phyloP scores from a whole-genome alignment of 495 filamentous ascomycete genomes.

The Pseudoneurospora amorphoporcata region DNA sequence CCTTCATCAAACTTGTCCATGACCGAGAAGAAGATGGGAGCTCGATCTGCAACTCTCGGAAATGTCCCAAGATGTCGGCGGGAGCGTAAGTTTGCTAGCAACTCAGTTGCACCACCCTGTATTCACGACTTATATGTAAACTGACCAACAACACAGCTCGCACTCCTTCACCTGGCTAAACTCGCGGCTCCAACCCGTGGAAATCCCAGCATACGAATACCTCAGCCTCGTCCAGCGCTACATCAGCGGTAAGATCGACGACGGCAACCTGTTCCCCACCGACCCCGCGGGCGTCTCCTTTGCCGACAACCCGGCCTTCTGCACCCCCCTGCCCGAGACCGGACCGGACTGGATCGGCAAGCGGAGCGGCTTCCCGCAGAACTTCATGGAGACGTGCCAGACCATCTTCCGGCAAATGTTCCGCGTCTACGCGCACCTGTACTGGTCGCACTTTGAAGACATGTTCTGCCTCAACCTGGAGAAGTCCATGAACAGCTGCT shows the following conservation, averaged over 20 bases:
- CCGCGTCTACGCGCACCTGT: conserved; percentile 86
- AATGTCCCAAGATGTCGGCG: conserved; percentile 86
- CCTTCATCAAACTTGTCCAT: conserved; percentile 73
- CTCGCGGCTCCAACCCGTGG: conserved; percentile 49
- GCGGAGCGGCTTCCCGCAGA: conserved; percentile 76
- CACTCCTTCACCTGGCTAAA: conserved; percentile 93
- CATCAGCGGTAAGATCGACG: conserved; percentile 85
- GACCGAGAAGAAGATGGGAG: conserved; percentile 62
- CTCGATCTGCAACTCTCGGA: conserved; percentile 70
- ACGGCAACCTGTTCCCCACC: conserved; percentile 75
- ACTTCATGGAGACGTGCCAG: conserved; percentile 77
- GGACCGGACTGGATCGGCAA: conserved; percentile 66
- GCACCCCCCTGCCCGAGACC: conserved; percentile 50
- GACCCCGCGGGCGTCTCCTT: conserved; percentile 48
- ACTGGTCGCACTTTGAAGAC: conserved; percentile 74
- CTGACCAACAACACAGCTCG: conserved; percentile 38
- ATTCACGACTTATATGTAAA: neutral
- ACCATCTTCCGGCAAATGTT: conserved; percentile 96
- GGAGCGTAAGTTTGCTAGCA: conserved; percentile 55
- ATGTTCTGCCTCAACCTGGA: conserved; percentile 75
- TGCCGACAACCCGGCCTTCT: conserved; percentile 46
- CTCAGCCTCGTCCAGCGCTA: conserved; percentile 90
- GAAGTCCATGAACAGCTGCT: conserved; percentile 87
- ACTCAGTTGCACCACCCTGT: neutral
- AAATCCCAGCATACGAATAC: conserved; percentile 74